Evolutionary conservation across 2,329 filamentous ascomycete genomes (phyloP).

Genomic region (Sphaerulina musiva): DNA sequence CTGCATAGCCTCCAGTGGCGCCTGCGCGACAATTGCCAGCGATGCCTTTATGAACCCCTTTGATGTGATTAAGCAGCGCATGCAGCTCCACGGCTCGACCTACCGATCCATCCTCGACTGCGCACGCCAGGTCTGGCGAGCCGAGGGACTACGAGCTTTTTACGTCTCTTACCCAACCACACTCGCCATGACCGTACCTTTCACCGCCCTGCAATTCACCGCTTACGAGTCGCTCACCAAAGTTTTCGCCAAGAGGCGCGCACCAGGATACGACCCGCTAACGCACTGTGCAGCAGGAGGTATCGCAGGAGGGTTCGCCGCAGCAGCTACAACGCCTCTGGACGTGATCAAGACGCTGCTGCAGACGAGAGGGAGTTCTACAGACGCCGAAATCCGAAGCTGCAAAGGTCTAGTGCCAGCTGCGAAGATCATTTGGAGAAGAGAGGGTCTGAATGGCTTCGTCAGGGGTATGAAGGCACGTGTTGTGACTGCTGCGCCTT

Average conservation of each 20-base stretch:
- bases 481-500: slow-evolving; percentile 94
- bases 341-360: slow-evolving; percentile 98
- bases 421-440: slow-evolving; percentile 70
- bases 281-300: slow-evolving; percentile 92
- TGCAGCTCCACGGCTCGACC: slow-evolving; percentile 95
- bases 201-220: slow-evolving; percentile 93
- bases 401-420: slow-evolving; percentile 77
- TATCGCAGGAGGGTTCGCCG: slow-evolving; percentile 85
- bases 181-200: slow-evolving; percentile 95
- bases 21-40: slow-evolving; percentile 90
- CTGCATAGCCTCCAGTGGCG: slow-evolving; percentile 73
- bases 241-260: slow-evolving; percentile 62
- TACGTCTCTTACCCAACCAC: slow-evolving; percentile 99
- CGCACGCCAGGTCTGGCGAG: slow-evolving; percentile 77
- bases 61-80: slow-evolving; percentile 98
- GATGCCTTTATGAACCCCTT: slow-evolving; percentile 99
- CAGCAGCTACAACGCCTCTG: slow-evolving; percentile 88
- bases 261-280: slow-evolving; percentile 69
- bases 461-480: slow-evolving; percentile 87
- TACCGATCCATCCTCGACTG: slow-evolving; percentile 84
- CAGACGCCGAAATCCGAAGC: slow-evolving; percentile 72
- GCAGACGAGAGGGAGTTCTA: slow-evolving; percentile 81
- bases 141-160: slow-evolving; percentile 84
- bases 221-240: slow-evolving; percentile 97
- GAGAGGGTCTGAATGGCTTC: slow-evolving; percentile 81